Percentiles rank a stretch among this genome's conserved stretches.
phyloP scores from a whole-genome alignment of 2,329 filamentous ascomycete genomes.

The Remersonia thermophila region DNA sequence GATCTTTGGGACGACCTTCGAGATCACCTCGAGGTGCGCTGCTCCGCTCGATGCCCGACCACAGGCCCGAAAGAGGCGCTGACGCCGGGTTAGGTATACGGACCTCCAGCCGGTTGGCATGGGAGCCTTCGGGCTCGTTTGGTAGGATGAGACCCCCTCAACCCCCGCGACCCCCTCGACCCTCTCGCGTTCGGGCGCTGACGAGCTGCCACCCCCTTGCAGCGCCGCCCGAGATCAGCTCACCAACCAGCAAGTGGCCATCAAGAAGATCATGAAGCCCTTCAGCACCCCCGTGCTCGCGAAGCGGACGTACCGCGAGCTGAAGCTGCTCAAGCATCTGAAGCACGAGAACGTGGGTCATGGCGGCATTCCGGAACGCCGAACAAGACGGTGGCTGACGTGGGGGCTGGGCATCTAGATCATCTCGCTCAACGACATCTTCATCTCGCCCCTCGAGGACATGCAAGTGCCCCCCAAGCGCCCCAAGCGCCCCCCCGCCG shows the following conservation, averaged over 20 bases:
- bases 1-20: slow-evolving; percentile 98
- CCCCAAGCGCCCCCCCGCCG: no score
- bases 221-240: slow-evolving; percentile 97
- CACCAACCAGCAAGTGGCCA: slow-evolving; percentile 88
- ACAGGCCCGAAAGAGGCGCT: background rate
- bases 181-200: slow-evolving; percentile 2
- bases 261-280: slow-evolving; percentile 99
- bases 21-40: slow-evolving; percentile 92
- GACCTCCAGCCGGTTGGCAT: slow-evolving; percentile 98
- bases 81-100: slow-evolving; percentile 57
- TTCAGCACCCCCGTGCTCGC: slow-evolving; percentile 98
- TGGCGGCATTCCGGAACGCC: background rate
- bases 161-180: slow-evolving; percentile 3
- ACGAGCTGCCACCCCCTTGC: slow-evolving; percentile 7
- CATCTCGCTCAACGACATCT: slow-evolving; percentile 97
- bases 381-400: slow-evolving; percentile 12
- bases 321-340: slow-evolving; percentile 94
- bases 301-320: slow-evolving; percentile 92
- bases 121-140: slow-evolving; percentile 96
- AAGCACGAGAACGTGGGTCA: slow-evolving; percentile 79
- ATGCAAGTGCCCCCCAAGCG: slow-evolving; percentile 64
- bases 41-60: background rate
- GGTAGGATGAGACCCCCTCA: slow-evolving; percentile 37
- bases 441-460: slow-evolving; percentile 96
- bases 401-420: slow-evolving; percentile 47